Base-by-base conservation (phyloP, 1,139 yeast genomes). In the Arxiozyma heterogenica region DNA sequence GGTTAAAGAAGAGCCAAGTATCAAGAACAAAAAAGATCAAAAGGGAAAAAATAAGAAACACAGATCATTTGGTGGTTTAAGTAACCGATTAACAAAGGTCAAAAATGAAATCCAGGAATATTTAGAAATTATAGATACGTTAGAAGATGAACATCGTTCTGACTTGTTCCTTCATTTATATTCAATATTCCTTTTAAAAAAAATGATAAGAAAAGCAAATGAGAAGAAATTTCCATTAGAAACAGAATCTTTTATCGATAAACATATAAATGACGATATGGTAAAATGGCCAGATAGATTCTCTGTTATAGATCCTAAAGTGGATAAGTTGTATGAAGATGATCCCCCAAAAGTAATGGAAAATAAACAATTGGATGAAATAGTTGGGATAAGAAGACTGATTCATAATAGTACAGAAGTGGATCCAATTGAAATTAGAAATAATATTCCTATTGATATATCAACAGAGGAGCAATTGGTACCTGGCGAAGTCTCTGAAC, bases 131-230 rank as follows among this genome's bases (percentile, higher is more conserved):
- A 52, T 68, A 22, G 57, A 64, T 23, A 55, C 62, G 1, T 54
- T 67, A 23, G 71, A 68, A 47, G 63, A 62, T 49, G 52, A 59
- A 8, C 71, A 67, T 49, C 55, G 70, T 50, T 56, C 58, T 25
- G 70, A 67, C 54, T 56, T 68, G 38, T 54, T 68, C 3, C 52
- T 64, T 27, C 71, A 68, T 57, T 53, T 68, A 20, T 68, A 66
- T 51, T 68, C 71, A 11, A 57, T 66, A 0, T 62, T 56, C 47
- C 54, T 68, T n/a, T 53, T 68, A 42, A 65, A 66, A 53, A 58
- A 57, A 23, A 52, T 65, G 25, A 52, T 68, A 23, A 53, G 54
- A 50, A 57, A 56, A 44, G 68, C 69, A 2, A 65, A 68, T 55
- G 63, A 59, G 22, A 63, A 60, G 55, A 61, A 60, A 42, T 52